Percentiles rank a stretch among this genome's conserved stretches.
Evolutionary conservation across 495 filamentous ascomycete species (phyloP).

Genomic region (Aspergillus sclerotiicarbonarius): DNA sequence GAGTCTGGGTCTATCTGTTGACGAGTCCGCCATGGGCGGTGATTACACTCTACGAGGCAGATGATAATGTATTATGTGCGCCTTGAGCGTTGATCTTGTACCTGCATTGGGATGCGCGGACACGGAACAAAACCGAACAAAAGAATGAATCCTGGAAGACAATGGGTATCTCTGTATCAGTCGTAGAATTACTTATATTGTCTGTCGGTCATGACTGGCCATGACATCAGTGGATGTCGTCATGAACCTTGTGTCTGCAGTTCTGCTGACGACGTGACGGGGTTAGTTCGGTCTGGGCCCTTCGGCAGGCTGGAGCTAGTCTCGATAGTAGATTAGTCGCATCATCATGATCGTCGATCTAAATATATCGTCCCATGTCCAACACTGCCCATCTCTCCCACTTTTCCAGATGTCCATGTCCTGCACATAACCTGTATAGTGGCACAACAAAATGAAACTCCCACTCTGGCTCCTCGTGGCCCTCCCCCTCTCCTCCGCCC

Average conservation of each 20-base stretch:
- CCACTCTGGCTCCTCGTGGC: constrained; percentile 4
- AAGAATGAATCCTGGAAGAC: not conserved
- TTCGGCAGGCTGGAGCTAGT: not conserved
- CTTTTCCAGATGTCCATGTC: too few relatives aligned
- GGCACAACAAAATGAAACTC: constrained; percentile 2
- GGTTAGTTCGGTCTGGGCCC: not conserved
- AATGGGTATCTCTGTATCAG: not conserved
- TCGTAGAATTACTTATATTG: not conserved
- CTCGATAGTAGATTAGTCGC: not conserved
- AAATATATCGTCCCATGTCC: not conserved
- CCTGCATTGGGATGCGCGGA: not conserved
- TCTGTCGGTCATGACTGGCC: not conserved
- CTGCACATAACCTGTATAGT: not conserved
- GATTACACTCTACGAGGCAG: constrained; percentile 1
- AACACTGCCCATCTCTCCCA: too few relatives aligned
- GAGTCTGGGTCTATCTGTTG: not conserved
- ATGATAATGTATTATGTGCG: constrained; percentile 1
- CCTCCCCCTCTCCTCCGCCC: constrained; percentile 3
- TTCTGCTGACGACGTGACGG: not conserved
- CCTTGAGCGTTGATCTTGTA: constrained; percentile 1
- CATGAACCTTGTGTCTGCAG: not conserved
- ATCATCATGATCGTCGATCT: not conserved
- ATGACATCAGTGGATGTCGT: constrained; percentile 5
- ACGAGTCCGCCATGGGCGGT: not conserved
- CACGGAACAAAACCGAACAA: not conserved